Evolutionary conservation across 345 rosid genomes (phyloP), one percentile per base, ranked within the genome.

Genomic region (Populus simonii): DNA sequence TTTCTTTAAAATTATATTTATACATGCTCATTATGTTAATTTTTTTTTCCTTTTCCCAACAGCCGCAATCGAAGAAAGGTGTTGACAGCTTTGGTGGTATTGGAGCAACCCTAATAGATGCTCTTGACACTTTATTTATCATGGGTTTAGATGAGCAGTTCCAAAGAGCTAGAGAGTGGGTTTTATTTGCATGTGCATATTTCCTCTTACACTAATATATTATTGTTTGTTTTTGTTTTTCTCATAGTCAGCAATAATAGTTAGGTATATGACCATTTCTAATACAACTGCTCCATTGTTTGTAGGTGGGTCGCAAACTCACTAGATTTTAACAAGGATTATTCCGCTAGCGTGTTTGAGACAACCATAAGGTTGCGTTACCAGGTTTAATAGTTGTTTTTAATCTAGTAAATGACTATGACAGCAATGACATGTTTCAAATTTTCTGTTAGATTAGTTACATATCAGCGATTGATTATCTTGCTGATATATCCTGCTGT

Each of bases 341-440:
- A 94, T 74, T 97, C 90, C 68, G 99, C 98, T 74, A 96, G 98
- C 80, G 97, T 96, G 79, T 96, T 94, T 67, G 98, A 94, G 88
- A 96, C 99, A 89, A 94, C 99, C 89, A 96, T 96, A 90, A 96
- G 99, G 99, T 94, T 86, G 80, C 88, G 45, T 88, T 86, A 84
- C 77, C 85, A 92, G 91, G 95, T 93, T 93, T 91, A 90, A 84
- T 82, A 79, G 81, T 83, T 83, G 55, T 79, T 76, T 82, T 67
- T 15, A 66, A 49, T 73, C 62, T 45, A 59, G 27, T 43, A 72
- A 62, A 49, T 22, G 17, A 73, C 27, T 59, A 55, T 74, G 13
- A 20, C 2, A 36, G 15, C 45, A 7, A 29, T 47, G 66, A 3
- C 10, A 23, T 70, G 33, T 66, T 72, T 61, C 55, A 27, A 43